Conservation (phyloP, 768 basidiomycete genomes). For the Krasilnikovozyma curviuscula region DNA sequence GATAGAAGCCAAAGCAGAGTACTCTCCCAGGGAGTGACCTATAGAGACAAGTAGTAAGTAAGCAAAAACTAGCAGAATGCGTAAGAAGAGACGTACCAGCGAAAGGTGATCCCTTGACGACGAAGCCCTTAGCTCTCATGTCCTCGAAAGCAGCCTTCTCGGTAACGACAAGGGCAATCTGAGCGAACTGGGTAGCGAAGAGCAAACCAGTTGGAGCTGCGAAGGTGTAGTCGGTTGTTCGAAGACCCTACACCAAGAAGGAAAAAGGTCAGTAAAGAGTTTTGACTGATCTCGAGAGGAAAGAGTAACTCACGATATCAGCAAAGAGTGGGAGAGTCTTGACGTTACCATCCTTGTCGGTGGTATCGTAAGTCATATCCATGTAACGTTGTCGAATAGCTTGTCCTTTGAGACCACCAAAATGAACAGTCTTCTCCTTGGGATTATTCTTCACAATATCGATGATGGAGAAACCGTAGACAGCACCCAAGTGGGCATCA, state of each 20-base stretch:
- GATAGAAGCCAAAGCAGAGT: constrained; percentile 92
- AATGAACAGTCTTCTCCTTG: constrained; percentile 94
- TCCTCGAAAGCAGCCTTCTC: constrained; percentile 98
- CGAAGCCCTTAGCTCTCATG: constrained; percentile 86
- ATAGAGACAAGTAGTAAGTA: too few species aligned
- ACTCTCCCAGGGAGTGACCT: constrained; percentile 95
- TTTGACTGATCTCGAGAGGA: background rate
- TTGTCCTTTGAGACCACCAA: constrained; percentile 97
- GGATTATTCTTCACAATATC: constrained; percentile 98
- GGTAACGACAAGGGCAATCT: constrained; percentile 93
- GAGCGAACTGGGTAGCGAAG: constrained; percentile 95
- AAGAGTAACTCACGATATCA: constrained; percentile 43
- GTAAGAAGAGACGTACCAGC: constrained; percentile 28
- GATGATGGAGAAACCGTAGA: constrained; percentile 95
- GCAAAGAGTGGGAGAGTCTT: constrained; percentile 90
- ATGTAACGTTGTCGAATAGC: constrained; percentile 97
- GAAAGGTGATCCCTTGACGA: constrained; percentile 79
- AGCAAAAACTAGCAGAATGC: constrained; percentile 22
- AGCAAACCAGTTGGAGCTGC: constrained; percentile 84
- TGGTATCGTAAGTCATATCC: constrained; percentile 95
- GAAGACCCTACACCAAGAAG: constrained; percentile 28
- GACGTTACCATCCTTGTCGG: constrained; percentile 87
- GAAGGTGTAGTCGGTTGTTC: constrained; percentile 95
- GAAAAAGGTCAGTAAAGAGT: background rate
- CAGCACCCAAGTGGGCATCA: constrained; percentile 75